These are phyloP conservation scores for Apiotrichum siamense DNA, from an alignment of 1,284 basidiomycete genomes.

Conservation along the genomic window DNA sequence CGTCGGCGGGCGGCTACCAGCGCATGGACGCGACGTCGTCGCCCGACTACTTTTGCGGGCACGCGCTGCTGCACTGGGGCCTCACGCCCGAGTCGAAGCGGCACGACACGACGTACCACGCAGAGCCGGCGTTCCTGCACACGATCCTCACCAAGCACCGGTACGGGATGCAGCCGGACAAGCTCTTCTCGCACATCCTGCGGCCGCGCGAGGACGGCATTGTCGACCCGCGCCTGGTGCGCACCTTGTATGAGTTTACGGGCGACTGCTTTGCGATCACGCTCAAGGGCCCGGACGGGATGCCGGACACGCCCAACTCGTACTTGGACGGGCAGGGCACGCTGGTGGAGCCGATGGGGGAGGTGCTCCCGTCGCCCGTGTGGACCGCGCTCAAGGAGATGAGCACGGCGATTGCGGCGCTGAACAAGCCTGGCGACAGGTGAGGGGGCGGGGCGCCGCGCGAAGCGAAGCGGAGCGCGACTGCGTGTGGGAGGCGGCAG, in stretches of 20 bases:
- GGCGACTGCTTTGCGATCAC: slow-evolving; percentile 41
- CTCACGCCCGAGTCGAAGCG: slow-evolving; percentile 39
- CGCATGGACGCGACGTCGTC: slow-evolving; percentile 30
- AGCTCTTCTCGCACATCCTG: slow-evolving; percentile 40
- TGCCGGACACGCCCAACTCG: slow-evolving; percentile 25
- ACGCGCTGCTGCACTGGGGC: slow-evolving; percentile 39
- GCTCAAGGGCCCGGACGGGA: slow-evolving; percentile 43
- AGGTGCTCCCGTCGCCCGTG: slow-evolving; percentile 12
- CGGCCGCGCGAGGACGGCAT: slow-evolving; percentile 40
- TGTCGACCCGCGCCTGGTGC: slow-evolving; percentile 35
- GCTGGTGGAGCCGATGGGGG: slow-evolving; percentile 25
- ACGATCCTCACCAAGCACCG: slow-evolving; percentile 49
- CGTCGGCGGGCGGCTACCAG: slow-evolving; percentile 40
- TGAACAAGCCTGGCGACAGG: no score
- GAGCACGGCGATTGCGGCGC: slow-evolving; percentile 1
- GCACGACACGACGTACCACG: slow-evolving; percentile 37
- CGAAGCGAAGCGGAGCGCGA: no score
- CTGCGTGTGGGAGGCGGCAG: no score
- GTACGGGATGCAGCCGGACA: slow-evolving; percentile 36
- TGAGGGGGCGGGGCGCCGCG: no score
- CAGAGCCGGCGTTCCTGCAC: slow-evolving; percentile 48
- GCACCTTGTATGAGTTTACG: slow-evolving; percentile 42
- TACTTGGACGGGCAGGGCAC: slow-evolving; percentile 43
- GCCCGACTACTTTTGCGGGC: slow-evolving; percentile 39
- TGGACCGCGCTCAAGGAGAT: slow-evolving; percentile 4